A percentile compares a stretch with the other conserved stretches of the same genome.
Conservation (phyloP, 169 alveolate species). For the Besnoitia besnoiti region DNA sequence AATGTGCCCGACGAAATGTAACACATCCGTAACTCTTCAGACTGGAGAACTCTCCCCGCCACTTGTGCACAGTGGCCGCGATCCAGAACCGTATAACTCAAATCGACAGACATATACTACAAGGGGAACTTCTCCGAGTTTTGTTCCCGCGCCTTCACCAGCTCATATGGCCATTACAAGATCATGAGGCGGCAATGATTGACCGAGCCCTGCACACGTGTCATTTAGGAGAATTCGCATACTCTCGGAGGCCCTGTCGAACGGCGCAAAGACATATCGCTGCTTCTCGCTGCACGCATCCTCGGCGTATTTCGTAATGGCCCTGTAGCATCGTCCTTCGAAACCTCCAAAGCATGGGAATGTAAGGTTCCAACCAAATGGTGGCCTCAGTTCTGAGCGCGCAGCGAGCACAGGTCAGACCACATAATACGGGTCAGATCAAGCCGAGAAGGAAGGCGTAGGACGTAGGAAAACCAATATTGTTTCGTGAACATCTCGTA, state of each 20-base stretch:
- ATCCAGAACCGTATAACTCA: no score
- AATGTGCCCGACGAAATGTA: no score
- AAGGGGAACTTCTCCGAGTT: no score
- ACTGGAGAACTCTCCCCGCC: no score
- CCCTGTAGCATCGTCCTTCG: constrained; percentile 35
- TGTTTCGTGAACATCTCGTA: no score
- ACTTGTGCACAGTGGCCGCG: no score
- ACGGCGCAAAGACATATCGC: constrained; percentile 32
- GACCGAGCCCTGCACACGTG: constrained; percentile 6
- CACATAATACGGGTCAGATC: no score
- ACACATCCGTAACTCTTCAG: no score
- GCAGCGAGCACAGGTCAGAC: neutral
- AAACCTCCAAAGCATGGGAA: constrained; percentile 52
- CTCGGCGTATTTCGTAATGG: neutral
- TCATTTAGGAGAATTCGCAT: constrained; percentile 40
- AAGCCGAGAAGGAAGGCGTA: no score
- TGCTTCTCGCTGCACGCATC: constrained; percentile 31
- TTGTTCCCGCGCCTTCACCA: no score
- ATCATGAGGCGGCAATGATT: constrained; percentile 13
- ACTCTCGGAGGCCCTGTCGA: constrained; percentile 39
- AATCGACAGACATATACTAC: no score
- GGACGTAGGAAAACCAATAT: no score
- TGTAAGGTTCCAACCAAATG: neutral
- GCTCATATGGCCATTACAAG: neutral
- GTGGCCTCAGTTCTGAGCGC: constrained; percentile 11